phyloP scores from a whole-genome alignment of 2,329 filamentous ascomycete species.

The Hymenoscyphus infarciens region DNA sequence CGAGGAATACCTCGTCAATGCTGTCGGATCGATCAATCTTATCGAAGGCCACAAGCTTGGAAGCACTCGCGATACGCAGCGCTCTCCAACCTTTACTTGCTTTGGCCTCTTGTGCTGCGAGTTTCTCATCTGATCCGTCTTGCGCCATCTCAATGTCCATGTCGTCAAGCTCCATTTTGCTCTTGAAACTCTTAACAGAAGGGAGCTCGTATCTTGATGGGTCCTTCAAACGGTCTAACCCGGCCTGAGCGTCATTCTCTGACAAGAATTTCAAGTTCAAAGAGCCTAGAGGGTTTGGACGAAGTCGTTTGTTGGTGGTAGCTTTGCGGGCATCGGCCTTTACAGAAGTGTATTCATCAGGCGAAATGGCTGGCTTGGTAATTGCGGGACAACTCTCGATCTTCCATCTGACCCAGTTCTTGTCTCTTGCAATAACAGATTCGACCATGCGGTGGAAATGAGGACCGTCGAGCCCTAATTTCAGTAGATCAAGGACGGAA shows the following conservation, averaged over 20 bases:
- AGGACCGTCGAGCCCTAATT: slow-evolving; percentile 75
- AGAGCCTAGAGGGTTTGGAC: slow-evolving; percentile 65
- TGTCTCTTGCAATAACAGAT: slow-evolving; percentile 90
- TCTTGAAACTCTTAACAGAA: slow-evolving; percentile 65
- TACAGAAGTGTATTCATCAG: slow-evolving; percentile 65
- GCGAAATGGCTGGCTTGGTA: slow-evolving; percentile 67
- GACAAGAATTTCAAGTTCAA: slow-evolving; percentile 76
- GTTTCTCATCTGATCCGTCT: slow-evolving; percentile 52
- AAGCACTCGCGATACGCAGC: slow-evolving; percentile 72
- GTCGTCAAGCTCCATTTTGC: slow-evolving; percentile 72
- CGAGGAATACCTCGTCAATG: slow-evolving; percentile 54
- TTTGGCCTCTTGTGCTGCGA: slow-evolving; percentile 64
- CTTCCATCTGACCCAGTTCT: slow-evolving; percentile 99
- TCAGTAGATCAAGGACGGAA: slow-evolving; percentile 78
- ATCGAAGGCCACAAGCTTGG: slow-evolving; percentile 75
- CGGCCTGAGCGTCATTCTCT: slow-evolving; percentile 57
- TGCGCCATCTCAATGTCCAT: slow-evolving; percentile 82
- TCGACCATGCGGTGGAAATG: slow-evolving; percentile 97
- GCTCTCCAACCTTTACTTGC: slow-evolving; percentile 89
- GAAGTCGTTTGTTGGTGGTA: slow-evolving; percentile 67
- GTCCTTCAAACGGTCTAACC: slow-evolving; percentile 68
- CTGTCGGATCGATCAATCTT: slow-evolving; percentile 82
- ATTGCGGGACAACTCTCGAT: slow-evolving; percentile 89
- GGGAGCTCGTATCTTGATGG: slow-evolving; percentile 64
- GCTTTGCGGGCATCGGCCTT: slow-evolving; percentile 62